Evolutionary conservation across 2,329 filamentous ascomycete species (phyloP).

Genomic region (Calonectria multiphialidica): DNA sequence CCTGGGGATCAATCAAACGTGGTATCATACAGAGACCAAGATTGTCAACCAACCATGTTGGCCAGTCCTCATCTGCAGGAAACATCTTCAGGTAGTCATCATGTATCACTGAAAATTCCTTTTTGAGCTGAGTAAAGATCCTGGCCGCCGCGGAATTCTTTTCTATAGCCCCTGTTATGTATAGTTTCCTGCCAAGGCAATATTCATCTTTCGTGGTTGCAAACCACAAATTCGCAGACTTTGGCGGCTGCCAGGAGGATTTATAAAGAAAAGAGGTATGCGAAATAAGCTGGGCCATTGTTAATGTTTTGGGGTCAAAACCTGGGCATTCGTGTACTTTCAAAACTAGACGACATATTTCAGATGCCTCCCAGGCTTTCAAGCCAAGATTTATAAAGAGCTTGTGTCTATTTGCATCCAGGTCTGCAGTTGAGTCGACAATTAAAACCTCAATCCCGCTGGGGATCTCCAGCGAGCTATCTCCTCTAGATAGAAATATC

Average conservation of each 20-base stretch:
- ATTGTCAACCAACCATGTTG: not conserved
- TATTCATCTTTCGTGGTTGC: not conserved
- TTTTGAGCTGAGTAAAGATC: not conserved
- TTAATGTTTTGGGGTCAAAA: not conserved
- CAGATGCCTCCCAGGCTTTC: not conserved
- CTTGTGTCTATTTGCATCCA: not conserved
- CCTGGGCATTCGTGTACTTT: not conserved
- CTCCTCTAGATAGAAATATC: not conserved
- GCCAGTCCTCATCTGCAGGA: not conserved
- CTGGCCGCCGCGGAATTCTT: not conserved
- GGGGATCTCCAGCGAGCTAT: not conserved
- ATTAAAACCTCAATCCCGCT: not conserved
- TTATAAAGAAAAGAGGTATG: not conserved
- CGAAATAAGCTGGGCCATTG: not conserved
- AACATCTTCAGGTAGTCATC: not conserved
- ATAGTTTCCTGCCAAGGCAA: not conserved
- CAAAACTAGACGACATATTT: not conserved
- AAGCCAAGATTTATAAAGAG: not conserved
- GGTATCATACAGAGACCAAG: not conserved
- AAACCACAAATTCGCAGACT: not conserved
- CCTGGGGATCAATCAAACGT: not conserved
- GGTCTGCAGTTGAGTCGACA: not conserved
- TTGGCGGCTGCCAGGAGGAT: not conserved
- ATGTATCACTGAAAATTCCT: not conserved
- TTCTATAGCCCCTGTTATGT: not conserved